Percentiles rank a stretch among this genome's conserved stretches.
Evolutionary conservation across 2,329 filamentous ascomycete genomes (phyloP).

Genomic region (Botrytis medusae): DNA sequence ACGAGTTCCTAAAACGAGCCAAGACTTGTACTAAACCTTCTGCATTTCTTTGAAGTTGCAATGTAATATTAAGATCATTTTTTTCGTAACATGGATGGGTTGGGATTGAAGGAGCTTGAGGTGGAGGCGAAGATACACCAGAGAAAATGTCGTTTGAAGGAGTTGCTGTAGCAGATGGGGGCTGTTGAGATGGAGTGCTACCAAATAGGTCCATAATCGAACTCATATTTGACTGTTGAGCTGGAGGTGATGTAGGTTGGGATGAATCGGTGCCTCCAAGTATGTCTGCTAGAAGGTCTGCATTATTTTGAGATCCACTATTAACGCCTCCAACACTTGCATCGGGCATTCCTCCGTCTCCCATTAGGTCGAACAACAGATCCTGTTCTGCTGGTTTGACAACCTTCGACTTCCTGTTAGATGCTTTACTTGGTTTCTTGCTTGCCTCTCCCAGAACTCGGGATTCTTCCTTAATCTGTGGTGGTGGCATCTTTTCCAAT

Average conservation of each 20-base stretch:
- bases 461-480: conserved; percentile 94
- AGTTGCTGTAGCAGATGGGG: conserved; percentile 47
- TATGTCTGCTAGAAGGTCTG: conserved; percentile 88
- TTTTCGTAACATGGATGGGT: conserved; percentile 79
- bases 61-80: conserved; percentile 77
- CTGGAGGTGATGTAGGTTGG: conserved; percentile 49
- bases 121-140: conserved; percentile 51
- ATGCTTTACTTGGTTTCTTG: conserved; percentile 64
- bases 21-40: conserved; percentile 78
- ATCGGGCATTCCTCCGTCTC: conserved; percentile 66
- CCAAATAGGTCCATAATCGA: conserved; percentile 92
- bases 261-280: conserved; percentile 68
- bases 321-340: conserved; percentile 63
- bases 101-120: conserved; percentile 47
- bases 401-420: conserved; percentile 73
- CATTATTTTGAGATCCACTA: conserved; percentile 70
- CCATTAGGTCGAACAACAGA: conserved; percentile 89
- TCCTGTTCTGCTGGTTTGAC: conserved; percentile 88
- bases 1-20: conserved; percentile 79
- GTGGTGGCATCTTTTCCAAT: conserved; percentile 95
- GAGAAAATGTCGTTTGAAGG: conserved; percentile 52
- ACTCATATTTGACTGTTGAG: conserved; percentile 57
- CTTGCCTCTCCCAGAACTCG: conserved; percentile 81
- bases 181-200: conserved; percentile 46
- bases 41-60: conserved; percentile 80